Base-by-base conservation (phyloP, 78 protist species). In the Polysphondylium violaceum region DNA sequence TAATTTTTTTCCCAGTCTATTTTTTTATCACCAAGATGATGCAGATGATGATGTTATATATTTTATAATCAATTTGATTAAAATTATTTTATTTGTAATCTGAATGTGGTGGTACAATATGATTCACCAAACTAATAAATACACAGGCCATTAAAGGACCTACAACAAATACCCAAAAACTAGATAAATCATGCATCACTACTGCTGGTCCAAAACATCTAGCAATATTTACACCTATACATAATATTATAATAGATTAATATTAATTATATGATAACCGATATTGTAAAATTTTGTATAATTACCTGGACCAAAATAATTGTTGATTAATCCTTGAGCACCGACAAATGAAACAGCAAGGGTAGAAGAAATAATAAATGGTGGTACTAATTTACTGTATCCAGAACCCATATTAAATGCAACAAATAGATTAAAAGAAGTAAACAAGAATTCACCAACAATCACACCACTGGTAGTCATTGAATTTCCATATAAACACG, bases 91-190 rank as follows among this genome's bases (percentile, higher is more conserved):
- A n/a, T n/a, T n/a, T n/a, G n/a, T n/a, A n/a, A n/a, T n/a, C n/a
- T n/a, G n/a, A n/a, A n/a, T n/a, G n/a, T n/a, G 71, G 71, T 63
- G 71, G 71, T 14, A 63, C 71, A 0, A 63, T 16, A 31, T 63
- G 71, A 25, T 65, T 36, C 2, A 41, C 27, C 1, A 56, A 9
- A 0, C 68, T 29, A 51, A 78, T 50, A 7, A 65, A 17, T 11
- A 65, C 31, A 23, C 36, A n/a, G 0, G 88, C 74, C 3, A 64
- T 47, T 1, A 78, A 27, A 0, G 88, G 76, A 19, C 76, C 88
- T 14, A 78, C 88, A 9, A 78, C 27, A 65, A 43, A 78, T 29
- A 59, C 38, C 88, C 88, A 78, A 50, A 64, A 47, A 27, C 35
- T 29, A 29, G 27, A 35, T 7, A 29, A 63, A 16, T 35, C 19